Base-by-base conservation (phyloP, 1,284 basidiomycete genomes). In the Marasmius tenuissimus region DNA sequence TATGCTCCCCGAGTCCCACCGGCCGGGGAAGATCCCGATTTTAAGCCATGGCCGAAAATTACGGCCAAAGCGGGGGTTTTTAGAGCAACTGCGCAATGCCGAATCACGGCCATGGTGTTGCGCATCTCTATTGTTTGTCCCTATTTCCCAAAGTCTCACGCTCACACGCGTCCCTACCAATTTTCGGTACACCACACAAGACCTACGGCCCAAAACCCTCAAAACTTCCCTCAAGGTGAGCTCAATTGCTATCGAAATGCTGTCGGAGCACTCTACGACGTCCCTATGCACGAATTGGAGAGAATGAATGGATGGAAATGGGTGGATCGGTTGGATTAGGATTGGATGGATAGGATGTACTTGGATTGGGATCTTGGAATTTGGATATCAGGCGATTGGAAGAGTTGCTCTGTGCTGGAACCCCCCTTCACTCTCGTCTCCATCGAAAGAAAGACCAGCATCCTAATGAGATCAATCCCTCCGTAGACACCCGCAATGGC, bases 401-500 rank as follows among this genome's bases (percentile, higher is more conserved):
- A 27, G 27, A 27, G 27, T 27, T 47, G 9, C 45, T 47, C n/a
- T 42, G n/a, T 42, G 12, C 40, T 42, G 40, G 40, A 42, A 12
- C n/a, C 40, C n/a, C 39, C 40, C 40, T 42, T 42, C n/a, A n/a
- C 11, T 12, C 11, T 12, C 11, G 11, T n/a, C 3, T 42, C 40
- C n/a, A n/a, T 12, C 3, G 40, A 42, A 12, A 42, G 40, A 42
- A 42, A 12, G 11, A 12, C 40, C n/a, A 12, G 11, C 3, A 42
- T 42, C 11, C n/a, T 42, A 3, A 12, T 42, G 6, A 3, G 2
- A 2, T 42, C 40, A 12, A 12, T 42, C 12, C 4, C 6, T 42
- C 2, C 40, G 34, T 33, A 38, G 51, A 33, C 51, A 12, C 35
- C 34, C 35, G 64, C 61, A 68, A 89, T 89, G 87, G 83, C 87